phyloP scores from a whole-genome alignment of 257 asterid genomes.

The Prunella vulgaris region DNA sequence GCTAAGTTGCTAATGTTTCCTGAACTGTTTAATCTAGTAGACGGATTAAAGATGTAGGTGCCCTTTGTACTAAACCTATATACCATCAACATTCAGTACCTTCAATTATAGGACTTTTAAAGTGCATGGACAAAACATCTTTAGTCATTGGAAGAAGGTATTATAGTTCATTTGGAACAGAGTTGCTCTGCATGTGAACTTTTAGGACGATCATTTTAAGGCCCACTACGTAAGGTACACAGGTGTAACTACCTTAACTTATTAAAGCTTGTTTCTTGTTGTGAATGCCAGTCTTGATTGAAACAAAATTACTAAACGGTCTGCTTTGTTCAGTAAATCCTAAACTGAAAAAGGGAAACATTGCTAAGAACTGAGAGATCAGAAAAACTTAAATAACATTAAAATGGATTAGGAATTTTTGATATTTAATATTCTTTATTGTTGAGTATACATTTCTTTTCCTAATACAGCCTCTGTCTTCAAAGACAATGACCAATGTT shows the following conservation, averaged over 20 bases:
- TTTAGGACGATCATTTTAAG: neutral
- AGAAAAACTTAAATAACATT: too few relatives aligned
- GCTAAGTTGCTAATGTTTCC: neutral
- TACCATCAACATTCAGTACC: neutral
- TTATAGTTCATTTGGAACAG: neutral
- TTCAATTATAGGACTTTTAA: neutral
- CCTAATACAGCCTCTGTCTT: neutral
- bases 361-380: too few relatives aligned
- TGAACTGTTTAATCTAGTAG: neutral
- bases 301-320: too few relatives aligned
- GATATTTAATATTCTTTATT: neutral
- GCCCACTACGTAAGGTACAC: neutral
- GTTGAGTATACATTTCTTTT: neutral
- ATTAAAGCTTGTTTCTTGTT: neutral
- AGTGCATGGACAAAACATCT: too few relatives aligned
- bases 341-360: too few relatives aligned
- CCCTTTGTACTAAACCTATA: neutral
- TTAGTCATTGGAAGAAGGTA: neutral
- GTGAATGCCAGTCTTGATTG: neutral
- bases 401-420: neutral
- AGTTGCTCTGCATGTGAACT: neutral
- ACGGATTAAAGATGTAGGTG: neutral
- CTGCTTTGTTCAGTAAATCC: too few relatives aligned
- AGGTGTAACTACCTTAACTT: neutral
- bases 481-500: too few relatives aligned